Evolutionary conservation across 78 protist genomes (phyloP), one percentile per base, ranked within the genome.

Genomic region (Emiliania huxleyi): DNA sequence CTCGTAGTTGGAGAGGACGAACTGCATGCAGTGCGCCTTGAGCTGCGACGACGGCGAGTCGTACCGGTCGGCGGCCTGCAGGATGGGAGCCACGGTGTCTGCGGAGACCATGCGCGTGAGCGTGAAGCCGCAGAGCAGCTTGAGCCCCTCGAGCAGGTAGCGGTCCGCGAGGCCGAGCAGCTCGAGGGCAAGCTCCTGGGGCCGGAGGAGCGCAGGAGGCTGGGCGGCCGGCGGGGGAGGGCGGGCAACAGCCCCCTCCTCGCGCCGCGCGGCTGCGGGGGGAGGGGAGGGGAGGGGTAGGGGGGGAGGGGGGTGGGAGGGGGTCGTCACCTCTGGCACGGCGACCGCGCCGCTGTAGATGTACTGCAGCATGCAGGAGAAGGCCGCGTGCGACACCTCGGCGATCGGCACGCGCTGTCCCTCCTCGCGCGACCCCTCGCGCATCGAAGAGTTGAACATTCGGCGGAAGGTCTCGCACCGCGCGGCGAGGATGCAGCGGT

Each of bases 401-500:
- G 26, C 46, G 35, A 91, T 35, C 38, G 22, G 33, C 33, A 91
- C 52, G 26, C 29, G 21, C n/a, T 15, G 46, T 19, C 87, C 6
- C n/a, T 3, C 26, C 43, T 4, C 79, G 79, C 79, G 40, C 22
- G 12, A 1, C n/a, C 87, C 87, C 46, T 77, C 87, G 8, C 43
- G 43, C 48, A 77, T 38, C 37, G 48, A 3, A 0, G 87, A 77
- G n/a, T 40, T 42, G 87, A 91, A 56, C 90, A 91, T 91, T 23
- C 21, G 42, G 22, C 84, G 44, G 26, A 91, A 77, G 15, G 84
- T 26, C n/a, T 73, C 55, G 37, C 73, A 56, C 37, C 92, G 49
- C 38, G 88, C 90, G 45, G 62, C 42, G 35, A 91, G 90, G 55
- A 91, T 77, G 77, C 55, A 37, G 18, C 79, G 77, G 79, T 91